Evolutionary conservation across 225 moss, liverwort and hornwort genomes (phyloP).

Genomic region (Bryoerythrophyllum caledonicum): DNA sequence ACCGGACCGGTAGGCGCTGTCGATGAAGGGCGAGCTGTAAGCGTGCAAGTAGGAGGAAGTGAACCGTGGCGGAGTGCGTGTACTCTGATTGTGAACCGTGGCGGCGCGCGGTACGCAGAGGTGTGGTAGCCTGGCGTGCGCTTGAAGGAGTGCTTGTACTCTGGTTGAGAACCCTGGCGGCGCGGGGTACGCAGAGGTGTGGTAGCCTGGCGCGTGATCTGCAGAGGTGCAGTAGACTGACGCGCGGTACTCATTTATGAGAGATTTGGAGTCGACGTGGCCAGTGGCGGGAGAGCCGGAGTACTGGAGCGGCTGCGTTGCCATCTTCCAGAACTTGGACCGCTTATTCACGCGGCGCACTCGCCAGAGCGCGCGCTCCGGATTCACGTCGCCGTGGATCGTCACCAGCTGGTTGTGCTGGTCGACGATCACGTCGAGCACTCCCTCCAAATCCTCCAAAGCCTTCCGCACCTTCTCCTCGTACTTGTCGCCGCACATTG

Average conservation of each 20-base stretch:
- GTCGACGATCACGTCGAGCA: slow-evolving; percentile 28
- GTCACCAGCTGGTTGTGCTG: slow-evolving; percentile 41
- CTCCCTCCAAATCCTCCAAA: slow-evolving; percentile 29
- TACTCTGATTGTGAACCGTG: too few relatives aligned
- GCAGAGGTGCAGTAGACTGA: slow-evolving; percentile 33
- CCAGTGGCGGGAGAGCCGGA: slow-evolving; percentile 20
- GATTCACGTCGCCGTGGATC: slow-evolving; percentile 40
- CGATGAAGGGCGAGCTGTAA: slow-evolving; percentile 48
- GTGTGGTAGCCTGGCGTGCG: too few relatives aligned
- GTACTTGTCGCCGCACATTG: slow-evolving; percentile 65
- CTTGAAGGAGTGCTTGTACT: too few relatives aligned
- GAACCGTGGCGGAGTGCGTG: slow-evolving; percentile 29
- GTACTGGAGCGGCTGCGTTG: slow-evolving; percentile 38
- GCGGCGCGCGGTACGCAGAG: neutral
- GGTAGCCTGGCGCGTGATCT: slow-evolving; percentile 16
- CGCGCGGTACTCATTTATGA: slow-evolving; percentile 23
- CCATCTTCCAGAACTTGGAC: slow-evolving; percentile 39
- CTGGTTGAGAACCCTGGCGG: too few relatives aligned
- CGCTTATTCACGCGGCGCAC: slow-evolving; percentile 46
- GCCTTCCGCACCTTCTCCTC: slow-evolving; percentile 40
- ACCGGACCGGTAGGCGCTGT: slow-evolving; percentile 48
- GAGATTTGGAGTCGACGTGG: too few relatives aligned
- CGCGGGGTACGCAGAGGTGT: too few relatives aligned
- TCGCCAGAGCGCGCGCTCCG: slow-evolving; percentile 40
- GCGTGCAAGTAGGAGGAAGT: slow-evolving; percentile 32